phyloP scores from a whole-genome alignment of 805 yeast genomes.

The Ogataea wickerhamii region DNA sequence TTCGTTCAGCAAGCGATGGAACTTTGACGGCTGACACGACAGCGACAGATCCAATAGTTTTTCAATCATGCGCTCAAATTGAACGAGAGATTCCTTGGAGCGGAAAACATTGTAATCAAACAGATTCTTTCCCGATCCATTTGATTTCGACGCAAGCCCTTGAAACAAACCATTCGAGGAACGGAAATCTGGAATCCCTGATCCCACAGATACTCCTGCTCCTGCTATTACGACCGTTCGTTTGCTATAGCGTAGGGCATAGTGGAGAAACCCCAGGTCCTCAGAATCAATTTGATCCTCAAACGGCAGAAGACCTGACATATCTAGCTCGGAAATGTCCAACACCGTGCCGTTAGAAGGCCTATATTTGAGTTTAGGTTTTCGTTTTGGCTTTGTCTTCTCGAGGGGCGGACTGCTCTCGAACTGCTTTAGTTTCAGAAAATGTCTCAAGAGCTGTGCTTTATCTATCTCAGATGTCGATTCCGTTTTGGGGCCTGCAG shows the following conservation, averaged over 20 bases:
- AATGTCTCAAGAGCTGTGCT: not conserved
- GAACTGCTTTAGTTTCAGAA: slow-evolving; percentile 1
- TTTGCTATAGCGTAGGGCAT: slow-evolving; percentile 52
- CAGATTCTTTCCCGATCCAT: slow-evolving; percentile 51
- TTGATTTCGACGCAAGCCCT: slow-evolving; percentile 39
- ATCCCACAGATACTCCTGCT: slow-evolving; percentile 87
- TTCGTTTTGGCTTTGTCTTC: slow-evolving; percentile 27
- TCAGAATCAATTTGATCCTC: slow-evolving; percentile 35
- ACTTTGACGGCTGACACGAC: slow-evolving; percentile 64
- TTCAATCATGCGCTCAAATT: slow-evolving; percentile 73
- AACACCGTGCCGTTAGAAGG: slow-evolving; percentile 46
- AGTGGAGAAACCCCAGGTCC: slow-evolving; percentile 47
- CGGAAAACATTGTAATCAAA: slow-evolving; percentile 80
- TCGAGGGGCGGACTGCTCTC: not conserved
- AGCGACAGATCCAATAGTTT: slow-evolving; percentile 54
- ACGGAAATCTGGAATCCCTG: slow-evolving; percentile 80
- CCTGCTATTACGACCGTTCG: slow-evolving; percentile 70
- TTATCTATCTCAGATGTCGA: not conserved
- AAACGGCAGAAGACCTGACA: slow-evolving; percentile 20
- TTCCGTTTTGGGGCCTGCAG: not conserved
- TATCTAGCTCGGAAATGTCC: slow-evolving; percentile 31
- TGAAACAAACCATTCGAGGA: slow-evolving; percentile 75
- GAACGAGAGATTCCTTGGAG: slow-evolving; percentile 51
- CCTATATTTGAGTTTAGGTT: slow-evolving; percentile 44
- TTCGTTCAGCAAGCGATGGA: slow-evolving; percentile 61